Evolutionary conservation across 2,329 filamentous ascomycete genomes (phyloP), one percentile per base, ranked within the genome.

Genomic region (Epichloe gansuensis): DNA sequence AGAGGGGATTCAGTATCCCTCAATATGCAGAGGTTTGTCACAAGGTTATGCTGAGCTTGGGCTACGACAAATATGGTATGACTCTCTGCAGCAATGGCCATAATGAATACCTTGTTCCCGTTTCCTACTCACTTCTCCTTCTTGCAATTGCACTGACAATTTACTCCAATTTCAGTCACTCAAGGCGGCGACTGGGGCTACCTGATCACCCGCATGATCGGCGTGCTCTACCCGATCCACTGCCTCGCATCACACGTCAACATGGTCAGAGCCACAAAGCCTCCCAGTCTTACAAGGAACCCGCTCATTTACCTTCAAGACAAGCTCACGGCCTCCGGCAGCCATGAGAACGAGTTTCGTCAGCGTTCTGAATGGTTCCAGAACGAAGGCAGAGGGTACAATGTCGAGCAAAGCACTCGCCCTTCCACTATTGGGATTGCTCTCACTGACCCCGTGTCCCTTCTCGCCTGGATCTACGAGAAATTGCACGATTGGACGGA

Each of bases 401-500:
- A 60, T 35, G 3, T 60, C 1, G 31, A 60, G 42, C 64, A 67
- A 41, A 80, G 77, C 3, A 89, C 85, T 0, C 82, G 84, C 53
- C 87, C 87, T 0, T 80, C 87, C 49, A 91, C 87, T 0, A 62
- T 90, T 0, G 82, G 82, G 0, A 87, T 87, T 60, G 80, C 73
- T 0, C 71, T 90, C 3, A 73, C 78, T 0, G 85, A 89, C 62
- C 87, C 87, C 0, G 77, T 87, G 0, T 84, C 77, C 0, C 68
- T 89, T 3, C 71, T 91, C 1, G 79, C 84, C 0, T 93, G 87
- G 87, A 81, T 91, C 36, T 86, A 86, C 57, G 87, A 91, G 67
- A 91, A 91, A 63, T 68, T 91, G 39, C 79, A 84, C 57, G 82
- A 86, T 58, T 91, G 86, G 87, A 82, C 81, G 0, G 85, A 90